phyloP scores from a whole-genome alignment of 73 alveolate species.

The Tetrahymena malaccensis region DNA sequence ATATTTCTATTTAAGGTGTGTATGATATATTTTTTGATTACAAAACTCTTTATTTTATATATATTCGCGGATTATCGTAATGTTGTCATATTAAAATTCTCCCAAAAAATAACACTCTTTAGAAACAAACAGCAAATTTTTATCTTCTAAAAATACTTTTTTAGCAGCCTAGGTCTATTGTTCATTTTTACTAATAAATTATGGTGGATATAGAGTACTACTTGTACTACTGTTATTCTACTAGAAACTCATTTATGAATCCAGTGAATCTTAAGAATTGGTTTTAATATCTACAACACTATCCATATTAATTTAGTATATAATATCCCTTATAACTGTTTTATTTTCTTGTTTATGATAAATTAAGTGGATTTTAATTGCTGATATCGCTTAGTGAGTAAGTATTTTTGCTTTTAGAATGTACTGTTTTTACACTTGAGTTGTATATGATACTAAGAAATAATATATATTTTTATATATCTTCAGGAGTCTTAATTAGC shows the following conservation, averaged over 20 bases:
- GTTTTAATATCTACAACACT: background rate
- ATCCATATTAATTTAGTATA: background rate
- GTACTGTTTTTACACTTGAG: too few relatives aligned
- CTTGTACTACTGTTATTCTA: background rate
- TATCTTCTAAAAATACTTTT: background rate
- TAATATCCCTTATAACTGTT: background rate
- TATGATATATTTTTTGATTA: background rate
- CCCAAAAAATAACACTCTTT: background rate
- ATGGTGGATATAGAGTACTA: background rate
- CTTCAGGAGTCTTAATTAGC: background rate
- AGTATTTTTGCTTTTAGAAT: background rate
- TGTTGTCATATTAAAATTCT: background rate
- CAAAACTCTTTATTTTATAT: background rate
- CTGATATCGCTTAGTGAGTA: background rate
- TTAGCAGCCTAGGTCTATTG: background rate
- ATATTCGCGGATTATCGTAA: background rate
- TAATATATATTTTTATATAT: too few relatives aligned
- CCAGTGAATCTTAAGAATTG: background rate
- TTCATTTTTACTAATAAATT: background rate
- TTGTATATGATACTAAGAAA: background rate
- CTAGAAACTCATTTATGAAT: background rate
- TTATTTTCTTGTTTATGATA: too few relatives aligned
- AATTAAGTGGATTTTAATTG: background rate
- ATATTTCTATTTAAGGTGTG: background rate
- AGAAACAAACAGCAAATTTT: background rate